Conservation (phyloP, 768 basidiomycete species). For the Auriscalpium orientale region DNA sequence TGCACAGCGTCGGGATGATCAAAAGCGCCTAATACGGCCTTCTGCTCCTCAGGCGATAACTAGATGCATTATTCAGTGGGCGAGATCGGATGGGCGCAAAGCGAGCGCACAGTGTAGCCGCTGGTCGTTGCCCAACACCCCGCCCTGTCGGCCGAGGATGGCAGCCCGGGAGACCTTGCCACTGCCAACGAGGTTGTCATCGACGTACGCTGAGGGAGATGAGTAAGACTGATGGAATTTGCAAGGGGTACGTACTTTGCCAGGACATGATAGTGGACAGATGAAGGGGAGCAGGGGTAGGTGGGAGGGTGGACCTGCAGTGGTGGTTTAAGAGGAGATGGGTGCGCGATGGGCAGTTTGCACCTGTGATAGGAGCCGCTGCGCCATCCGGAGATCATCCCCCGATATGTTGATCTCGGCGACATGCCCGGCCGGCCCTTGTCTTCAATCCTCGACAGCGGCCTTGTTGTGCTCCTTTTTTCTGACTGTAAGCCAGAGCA, state of each 20-base stretch:
- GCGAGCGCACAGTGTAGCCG: constrained; percentile 48
- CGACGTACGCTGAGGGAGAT: constrained; percentile 60
- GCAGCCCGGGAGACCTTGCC: constrained; percentile 73
- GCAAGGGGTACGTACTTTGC: constrained; percentile 9
- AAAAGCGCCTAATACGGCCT: constrained; percentile 44
- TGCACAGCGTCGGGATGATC: constrained; percentile 31
- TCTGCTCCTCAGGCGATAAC: constrained; percentile 62
- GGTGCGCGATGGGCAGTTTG: too few species aligned
- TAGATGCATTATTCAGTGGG: constrained; percentile 21
- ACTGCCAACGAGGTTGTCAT: constrained; percentile 67
- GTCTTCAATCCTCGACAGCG: too few species aligned
- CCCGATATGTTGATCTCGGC: too few species aligned
- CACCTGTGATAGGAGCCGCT: too few species aligned
- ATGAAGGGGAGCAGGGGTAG: too few species aligned
- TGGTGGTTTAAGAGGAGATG: too few species aligned
- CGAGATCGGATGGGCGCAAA: neutral
- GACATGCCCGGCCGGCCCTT: too few species aligned
- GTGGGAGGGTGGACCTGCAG: too few species aligned
- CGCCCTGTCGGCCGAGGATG: constrained; percentile 64
- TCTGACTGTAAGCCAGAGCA: too few species aligned
- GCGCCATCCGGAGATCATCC: too few species aligned
- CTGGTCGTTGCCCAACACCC: constrained; percentile 65
- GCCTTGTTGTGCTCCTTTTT: too few species aligned
- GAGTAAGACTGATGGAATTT: neutral
- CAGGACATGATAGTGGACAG: constrained; percentile 9